Percentiles rank a stretch among this genome's conserved stretches.
Conservation (phyloP, 441 rosid species). For the Erysimum cheiri region DNA sequence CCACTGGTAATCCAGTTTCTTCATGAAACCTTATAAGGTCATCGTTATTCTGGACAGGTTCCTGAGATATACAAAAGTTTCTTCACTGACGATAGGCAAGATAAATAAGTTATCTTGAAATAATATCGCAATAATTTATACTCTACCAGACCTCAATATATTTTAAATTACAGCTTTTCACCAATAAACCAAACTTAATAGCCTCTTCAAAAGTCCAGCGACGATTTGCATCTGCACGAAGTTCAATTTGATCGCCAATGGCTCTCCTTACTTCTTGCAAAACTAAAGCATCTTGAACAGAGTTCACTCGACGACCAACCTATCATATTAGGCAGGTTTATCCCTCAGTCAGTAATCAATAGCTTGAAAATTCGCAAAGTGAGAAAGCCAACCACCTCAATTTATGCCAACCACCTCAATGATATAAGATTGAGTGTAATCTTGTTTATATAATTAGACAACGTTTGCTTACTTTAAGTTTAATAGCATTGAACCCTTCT, state of each 20-base stretch:
- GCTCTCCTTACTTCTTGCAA: conserved; percentile 79
- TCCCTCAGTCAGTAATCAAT: conserved; percentile 28
- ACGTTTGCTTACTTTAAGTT: conserved; percentile 76
- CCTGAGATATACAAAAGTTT: conserved; percentile 57
- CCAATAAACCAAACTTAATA: conserved; percentile 63
- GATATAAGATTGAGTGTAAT: conserved; percentile 27
- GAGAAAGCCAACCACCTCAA: conserved; percentile 22
- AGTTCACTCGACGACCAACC: conserved; percentile 86
- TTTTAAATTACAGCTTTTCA: conserved; percentile 76
- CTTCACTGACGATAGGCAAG: conserved; percentile 18
- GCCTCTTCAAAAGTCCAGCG: conserved; percentile 91
- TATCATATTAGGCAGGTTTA: conserved; percentile 45
- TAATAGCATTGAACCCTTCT: conserved; percentile 86
- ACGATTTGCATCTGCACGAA: conserved; percentile 94
- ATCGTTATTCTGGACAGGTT: conserved; percentile 77
- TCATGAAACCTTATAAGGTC: conserved; percentile 86
- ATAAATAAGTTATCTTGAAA: conserved; percentile 10
- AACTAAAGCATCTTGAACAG: conserved; percentile 79
- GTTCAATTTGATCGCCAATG: conserved; percentile 68
- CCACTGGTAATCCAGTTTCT: conserved; percentile 89
- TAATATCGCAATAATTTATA: conserved; percentile 13
- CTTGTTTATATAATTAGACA: conserved; percentile 24
- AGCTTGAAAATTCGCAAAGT: conserved; percentile 17
- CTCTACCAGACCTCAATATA: conserved; percentile 78
- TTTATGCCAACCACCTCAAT: too few species aligned